Evolutionary conservation across 306 rosid genomes (phyloP).

Genomic region (Pterocarpus macrocarpus): DNA sequence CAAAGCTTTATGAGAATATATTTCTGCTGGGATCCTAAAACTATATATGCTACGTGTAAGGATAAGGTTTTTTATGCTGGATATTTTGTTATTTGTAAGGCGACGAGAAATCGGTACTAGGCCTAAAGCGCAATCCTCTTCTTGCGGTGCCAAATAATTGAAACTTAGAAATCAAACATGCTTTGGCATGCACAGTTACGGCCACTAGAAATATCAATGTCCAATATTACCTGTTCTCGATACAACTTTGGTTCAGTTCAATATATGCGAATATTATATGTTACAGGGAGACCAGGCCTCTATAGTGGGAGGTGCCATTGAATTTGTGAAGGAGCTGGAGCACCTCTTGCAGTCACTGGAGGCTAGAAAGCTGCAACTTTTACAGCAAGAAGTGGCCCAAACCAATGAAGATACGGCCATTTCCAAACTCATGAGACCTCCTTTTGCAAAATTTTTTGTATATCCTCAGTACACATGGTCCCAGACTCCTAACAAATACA

Average conservation of each 20-base stretch:
- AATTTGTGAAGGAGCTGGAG: conserved; percentile 90
- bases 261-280: conserved; percentile 16
- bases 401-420: conserved; percentile 44
- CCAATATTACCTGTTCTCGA: not conserved
- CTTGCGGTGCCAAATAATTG: not conserved
- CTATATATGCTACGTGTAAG: not conserved
- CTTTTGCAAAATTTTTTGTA: conserved; percentile 66
- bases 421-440: conserved; percentile 51
- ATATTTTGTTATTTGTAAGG: not conserved
- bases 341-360: conserved; percentile 76
- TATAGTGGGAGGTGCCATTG: conserved; percentile 95
- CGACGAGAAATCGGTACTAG: not conserved
- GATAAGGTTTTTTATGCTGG: not conserved
- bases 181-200: not conserved
- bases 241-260: not conserved
- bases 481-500: conserved; percentile 66
- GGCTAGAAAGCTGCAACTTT: conserved; percentile 72
- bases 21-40: not conserved
- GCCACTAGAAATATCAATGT: conserved; percentile 12
- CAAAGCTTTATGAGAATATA: not conserved
- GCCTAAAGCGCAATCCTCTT: not conserved
- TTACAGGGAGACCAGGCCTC: conserved; percentile 95
- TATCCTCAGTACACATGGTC: conserved; percentile 75
- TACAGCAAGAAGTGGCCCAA: conserved; percentile 47
- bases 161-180: conserved; percentile 7